Evolutionary conservation across 306 rosid genomes (phyloP).

Genomic region (Vigna angularis): DNA sequence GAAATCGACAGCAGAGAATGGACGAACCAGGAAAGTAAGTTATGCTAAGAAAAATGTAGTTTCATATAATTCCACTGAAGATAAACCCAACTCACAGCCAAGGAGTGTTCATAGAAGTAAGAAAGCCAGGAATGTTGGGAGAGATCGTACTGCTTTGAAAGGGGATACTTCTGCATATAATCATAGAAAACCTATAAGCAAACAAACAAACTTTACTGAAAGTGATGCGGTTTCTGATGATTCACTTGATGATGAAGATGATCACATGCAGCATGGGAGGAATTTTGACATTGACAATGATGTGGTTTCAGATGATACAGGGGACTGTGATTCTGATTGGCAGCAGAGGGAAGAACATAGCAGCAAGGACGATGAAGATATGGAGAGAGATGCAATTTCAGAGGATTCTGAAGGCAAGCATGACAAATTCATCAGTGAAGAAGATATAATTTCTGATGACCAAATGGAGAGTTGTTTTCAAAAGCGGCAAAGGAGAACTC

Average conservation of each 20-base stretch:
- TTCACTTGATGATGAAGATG: conserved; percentile 42
- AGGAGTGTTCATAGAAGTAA: conserved; percentile 55
- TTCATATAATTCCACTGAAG: conserved; percentile 53
- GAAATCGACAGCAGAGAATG: conserved; percentile 57
- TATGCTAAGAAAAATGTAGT: conserved; percentile 44
- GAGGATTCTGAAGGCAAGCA: conserved; percentile 47
- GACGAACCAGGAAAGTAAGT: conserved; percentile 62
- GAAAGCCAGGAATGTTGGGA: conserved; percentile 56
- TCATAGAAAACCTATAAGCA: conserved; percentile 40
- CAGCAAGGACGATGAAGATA: conserved; percentile 56
- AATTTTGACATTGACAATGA: conserved; percentile 41
- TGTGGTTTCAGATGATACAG: conserved; percentile 54
- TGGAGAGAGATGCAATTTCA: conserved; percentile 48
- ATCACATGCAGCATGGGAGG: conserved; percentile 38
- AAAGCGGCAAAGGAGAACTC: conserved; percentile 40
- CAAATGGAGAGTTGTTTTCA: conserved; percentile 32
- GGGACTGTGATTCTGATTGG: conserved; percentile 55
- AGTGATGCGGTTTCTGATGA: conserved; percentile 55
- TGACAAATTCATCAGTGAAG: conserved; percentile 17
- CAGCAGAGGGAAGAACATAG: conserved; percentile 59
- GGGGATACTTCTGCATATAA: conserved; percentile 44
- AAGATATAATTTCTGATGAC: conserved; percentile 40
- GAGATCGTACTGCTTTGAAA: conserved; percentile 50
- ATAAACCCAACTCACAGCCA: conserved; percentile 42
- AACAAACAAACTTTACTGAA: conserved; percentile 40